Evolutionary conservation across 2,329 filamentous ascomycete genomes (phyloP), one percentile per base, ranked within the genome.

Genomic region (Parastagonospora avenae): DNA sequence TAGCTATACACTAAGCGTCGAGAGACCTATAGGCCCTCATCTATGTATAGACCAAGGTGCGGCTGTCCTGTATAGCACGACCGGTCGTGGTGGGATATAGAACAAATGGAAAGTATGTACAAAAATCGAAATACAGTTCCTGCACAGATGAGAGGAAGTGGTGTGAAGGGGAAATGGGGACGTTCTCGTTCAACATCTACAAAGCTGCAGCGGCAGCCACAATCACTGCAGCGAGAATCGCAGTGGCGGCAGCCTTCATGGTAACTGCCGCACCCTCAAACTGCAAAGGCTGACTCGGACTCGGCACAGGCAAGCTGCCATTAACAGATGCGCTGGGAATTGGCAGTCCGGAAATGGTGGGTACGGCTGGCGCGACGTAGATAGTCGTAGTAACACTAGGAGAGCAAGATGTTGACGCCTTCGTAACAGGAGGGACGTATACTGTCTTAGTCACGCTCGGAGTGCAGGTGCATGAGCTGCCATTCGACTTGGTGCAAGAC

Each of bases 201-300:
- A 67, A 47, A 14, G 70, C 42, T 28, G 55, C 59, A 39, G 55
- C 55, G 16, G 61, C 31, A 12, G 60, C 66, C 28, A 68, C 38
- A 7, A 53, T 51, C 8, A 60, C 28, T 2, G 63, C 60, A 16
- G 50, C 60, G 11, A 69, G 27, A 31, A 68, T 32, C 7, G 64
- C 65, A 46, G 54, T 42, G 16, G 48, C 43, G 31, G 57, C 55
- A 10, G 51, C 40, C 42, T 55, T 59, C 11, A 57, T 29, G 48
- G 42, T 61, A 36, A 51, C 53, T 2, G 60, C 68, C 30, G 59
- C 62, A 28, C 70, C 68, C 4, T 52, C 39, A 43, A 72, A 73
- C 43, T 60, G 40, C 15, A 44, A 35, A 10, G 60, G 60, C 24
- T 46, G 42, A 12, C 49, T 53, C 14, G 64, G 42, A 35, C 42